Conservation (phyloP, 148 eudicot genomes). For the Chenopodium formosanum region DNA sequence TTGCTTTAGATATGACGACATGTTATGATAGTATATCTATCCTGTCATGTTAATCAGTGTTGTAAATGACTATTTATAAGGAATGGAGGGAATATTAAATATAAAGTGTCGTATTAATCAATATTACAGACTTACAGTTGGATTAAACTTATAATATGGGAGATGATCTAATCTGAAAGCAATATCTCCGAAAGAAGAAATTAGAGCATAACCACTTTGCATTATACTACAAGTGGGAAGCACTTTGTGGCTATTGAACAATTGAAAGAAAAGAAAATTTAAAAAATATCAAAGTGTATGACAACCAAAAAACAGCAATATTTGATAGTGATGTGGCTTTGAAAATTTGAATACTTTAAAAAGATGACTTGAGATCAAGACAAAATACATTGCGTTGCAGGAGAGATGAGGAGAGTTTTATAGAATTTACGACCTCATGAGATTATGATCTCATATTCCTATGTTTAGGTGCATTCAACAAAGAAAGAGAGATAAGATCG, state of each 20-base stretch:
- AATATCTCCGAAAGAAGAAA: constrained; percentile 12
- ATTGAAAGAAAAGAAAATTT: not conserved
- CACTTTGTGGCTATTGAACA: constrained; percentile 9
- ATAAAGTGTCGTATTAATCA: not conserved
- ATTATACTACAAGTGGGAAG: constrained; percentile 3
- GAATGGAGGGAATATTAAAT: not conserved
- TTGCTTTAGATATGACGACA: too few relatives aligned
- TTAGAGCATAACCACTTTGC: constrained; percentile 26
- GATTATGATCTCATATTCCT: not conserved
- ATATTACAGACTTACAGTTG: constrained; percentile 18
- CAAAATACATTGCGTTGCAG: not conserved
- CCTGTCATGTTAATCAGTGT: too few relatives aligned
- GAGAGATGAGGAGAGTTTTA: not conserved
- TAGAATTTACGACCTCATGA: not conserved
- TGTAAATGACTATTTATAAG: too few relatives aligned
- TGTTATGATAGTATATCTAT: too few relatives aligned
- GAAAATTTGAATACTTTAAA: not conserved
- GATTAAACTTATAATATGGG: not conserved
- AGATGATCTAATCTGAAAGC: constrained; percentile 15
- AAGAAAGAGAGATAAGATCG: not conserved
- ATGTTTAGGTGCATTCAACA: not conserved
- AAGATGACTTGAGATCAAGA: not conserved
- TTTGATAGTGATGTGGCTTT: constrained; percentile 13
- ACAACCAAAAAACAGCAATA: constrained; percentile 21
- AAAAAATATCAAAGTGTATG: constrained; percentile 18